Evolutionary conservation across 805 yeast species (phyloP).

Genomic region (Candida khao-thaluensis): DNA sequence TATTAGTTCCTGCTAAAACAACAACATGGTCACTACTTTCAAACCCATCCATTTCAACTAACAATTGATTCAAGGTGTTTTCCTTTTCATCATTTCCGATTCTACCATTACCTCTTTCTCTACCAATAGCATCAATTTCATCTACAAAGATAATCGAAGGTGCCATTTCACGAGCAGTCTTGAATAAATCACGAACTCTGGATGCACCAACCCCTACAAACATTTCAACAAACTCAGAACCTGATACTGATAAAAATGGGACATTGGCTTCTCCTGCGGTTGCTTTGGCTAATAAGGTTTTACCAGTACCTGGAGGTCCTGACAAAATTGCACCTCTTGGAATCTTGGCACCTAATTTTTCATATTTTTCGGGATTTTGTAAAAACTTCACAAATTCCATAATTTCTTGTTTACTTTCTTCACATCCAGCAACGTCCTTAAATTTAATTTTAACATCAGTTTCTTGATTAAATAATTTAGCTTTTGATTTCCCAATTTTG

Average conservation of each 20-base stretch:
- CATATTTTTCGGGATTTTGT: slow-evolving; percentile 82
- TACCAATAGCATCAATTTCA: slow-evolving; percentile 96
- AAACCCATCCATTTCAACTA: slow-evolving; percentile 96
- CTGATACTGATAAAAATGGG: slow-evolving; percentile 87
- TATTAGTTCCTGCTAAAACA: slow-evolving; percentile 91
- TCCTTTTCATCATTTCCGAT: slow-evolving; percentile 89
- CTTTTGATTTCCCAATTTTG: slow-evolving; percentile 75
- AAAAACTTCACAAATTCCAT: slow-evolving; percentile 92
- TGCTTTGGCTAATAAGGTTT: slow-evolving; percentile 87
- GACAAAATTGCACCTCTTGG: slow-evolving; percentile 94
- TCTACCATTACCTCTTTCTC: slow-evolving; percentile 71
- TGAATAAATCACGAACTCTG: slow-evolving; percentile 88
- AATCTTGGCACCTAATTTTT: slow-evolving; percentile 85
- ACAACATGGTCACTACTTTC: slow-evolving; percentile 86
- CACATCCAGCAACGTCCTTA: slow-evolving; percentile 92
- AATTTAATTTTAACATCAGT: slow-evolving; percentile 79
- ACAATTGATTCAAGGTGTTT: slow-evolving; percentile 84
- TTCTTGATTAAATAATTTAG: slow-evolving; percentile 79
- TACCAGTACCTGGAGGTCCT: slow-evolving; percentile 98
- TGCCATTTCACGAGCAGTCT: slow-evolving; percentile 84
- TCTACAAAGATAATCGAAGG: slow-evolving; percentile 91
- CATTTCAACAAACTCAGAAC: slow-evolving; percentile 96
- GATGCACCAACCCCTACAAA: slow-evolving; percentile 96
- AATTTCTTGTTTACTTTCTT: slow-evolving; percentile 91
- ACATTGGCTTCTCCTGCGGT: slow-evolving; percentile 98